These are phyloP conservation scores for Aaosphaeria arxii DNA, from an alignment of 2,329 filamentous ascomycete genomes.

Conservation along the genomic window DNA sequence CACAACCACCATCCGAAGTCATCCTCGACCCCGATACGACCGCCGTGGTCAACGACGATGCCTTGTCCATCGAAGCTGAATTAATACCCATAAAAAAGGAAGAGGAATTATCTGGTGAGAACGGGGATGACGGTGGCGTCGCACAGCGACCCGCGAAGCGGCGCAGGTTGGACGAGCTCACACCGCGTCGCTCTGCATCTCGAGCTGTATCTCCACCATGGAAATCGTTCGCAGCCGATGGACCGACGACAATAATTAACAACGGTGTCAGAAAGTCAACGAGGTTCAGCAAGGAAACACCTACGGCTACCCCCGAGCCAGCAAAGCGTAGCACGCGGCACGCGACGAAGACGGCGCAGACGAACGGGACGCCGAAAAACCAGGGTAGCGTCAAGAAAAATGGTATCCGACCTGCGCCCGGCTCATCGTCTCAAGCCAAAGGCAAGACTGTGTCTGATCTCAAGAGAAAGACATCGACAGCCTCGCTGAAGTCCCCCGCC, in stretches of 20 bases:
- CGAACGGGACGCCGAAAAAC: conserved; percentile 25
- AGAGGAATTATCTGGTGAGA: conserved; percentile 13
- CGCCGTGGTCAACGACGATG: conserved; percentile 14
- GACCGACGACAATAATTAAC: conserved; percentile 77
- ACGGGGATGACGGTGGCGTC: conserved; percentile 20
- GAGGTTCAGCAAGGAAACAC: conserved; percentile 47
- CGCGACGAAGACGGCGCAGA: conserved; percentile 21
- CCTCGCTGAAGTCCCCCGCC: conserved; percentile 12
- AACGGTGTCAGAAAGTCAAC: conserved; percentile 62
- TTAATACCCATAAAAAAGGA: conserved; percentile 28
- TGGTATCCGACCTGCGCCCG: conserved; percentile 19
- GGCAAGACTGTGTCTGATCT: conserved; percentile 13
- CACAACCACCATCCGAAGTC: conserved; percentile 21
- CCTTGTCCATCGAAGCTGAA: conserved; percentile 10
- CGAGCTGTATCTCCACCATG: conserved; percentile 78
- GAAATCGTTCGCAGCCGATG: conserved; percentile 82
- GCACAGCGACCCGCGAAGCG: conserved; percentile 54
- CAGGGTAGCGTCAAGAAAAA: conserved; percentile 11
- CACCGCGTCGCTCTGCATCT: conserved; percentile 33
- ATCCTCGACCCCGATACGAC: conserved; percentile 16
- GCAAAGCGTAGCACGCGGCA: conserved; percentile 32
- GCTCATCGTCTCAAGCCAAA: conserved; percentile 11
- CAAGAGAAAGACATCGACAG: conserved; percentile 20
- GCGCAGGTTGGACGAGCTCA: conserved; percentile 51
- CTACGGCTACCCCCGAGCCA: conserved; percentile 46